Percentiles rank a stretch among this genome's conserved stretches.
phyloP scores from a whole-genome alignment of 2,329 filamentous ascomycete species.

The Penicillium sp. region DNA sequence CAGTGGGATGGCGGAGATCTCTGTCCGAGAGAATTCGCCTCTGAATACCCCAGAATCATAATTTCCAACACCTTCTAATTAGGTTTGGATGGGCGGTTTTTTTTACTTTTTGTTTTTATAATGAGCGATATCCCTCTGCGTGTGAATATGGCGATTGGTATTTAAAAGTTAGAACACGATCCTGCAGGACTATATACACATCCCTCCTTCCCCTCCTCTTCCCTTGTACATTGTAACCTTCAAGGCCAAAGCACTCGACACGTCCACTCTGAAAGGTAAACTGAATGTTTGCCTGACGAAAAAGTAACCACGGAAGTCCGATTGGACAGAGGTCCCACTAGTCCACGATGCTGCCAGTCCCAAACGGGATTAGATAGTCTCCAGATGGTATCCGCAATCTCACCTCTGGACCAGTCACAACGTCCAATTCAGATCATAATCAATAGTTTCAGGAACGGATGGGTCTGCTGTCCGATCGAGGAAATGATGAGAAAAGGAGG shows the following conservation, averaged over 20 bases:
- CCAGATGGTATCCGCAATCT: neutral
- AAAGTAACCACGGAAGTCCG: neutral
- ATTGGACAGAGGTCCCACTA: neutral
- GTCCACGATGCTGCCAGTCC: neutral
- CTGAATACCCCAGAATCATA: slow-evolving; percentile 12
- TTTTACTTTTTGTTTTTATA: neutral
- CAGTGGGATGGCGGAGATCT: slow-evolving; percentile 40
- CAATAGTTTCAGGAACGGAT: slow-evolving; percentile 24
- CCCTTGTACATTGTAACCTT: neutral
- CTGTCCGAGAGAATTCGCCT: slow-evolving; percentile 31
- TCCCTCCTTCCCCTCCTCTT: neutral
- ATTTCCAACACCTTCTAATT: neutral
- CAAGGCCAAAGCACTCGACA: neutral
- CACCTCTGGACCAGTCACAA: slow-evolving; percentile 20
- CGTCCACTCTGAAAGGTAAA: neutral
- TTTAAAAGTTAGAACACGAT: neutral
- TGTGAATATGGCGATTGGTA: neutral
- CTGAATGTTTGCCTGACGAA: neutral
- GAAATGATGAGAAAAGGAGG: slow-evolving; percentile 15
- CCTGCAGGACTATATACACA: too few species aligned
- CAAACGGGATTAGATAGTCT: neutral
- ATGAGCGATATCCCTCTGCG: neutral
- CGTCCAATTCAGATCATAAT: slow-evolving; percentile 6
- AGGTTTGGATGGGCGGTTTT: neutral
- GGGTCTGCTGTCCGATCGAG: slow-evolving; percentile 8